These are phyloP conservation scores for Calvatia gigantea DNA, from an alignment of 768 basidiomycete genomes.

Conservation along the genomic window DNA sequence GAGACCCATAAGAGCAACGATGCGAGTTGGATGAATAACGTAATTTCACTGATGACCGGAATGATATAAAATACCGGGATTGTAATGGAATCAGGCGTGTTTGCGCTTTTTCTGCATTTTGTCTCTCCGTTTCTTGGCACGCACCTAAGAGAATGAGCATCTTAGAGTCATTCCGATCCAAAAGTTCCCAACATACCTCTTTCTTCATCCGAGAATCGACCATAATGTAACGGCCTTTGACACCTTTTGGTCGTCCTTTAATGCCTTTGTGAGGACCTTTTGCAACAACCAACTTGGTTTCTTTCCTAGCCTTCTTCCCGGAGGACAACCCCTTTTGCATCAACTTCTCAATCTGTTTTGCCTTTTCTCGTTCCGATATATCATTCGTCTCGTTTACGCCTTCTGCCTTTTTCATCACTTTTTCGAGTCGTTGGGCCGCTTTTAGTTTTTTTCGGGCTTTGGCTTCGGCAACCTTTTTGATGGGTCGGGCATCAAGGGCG, in stretches of 20 bases:
- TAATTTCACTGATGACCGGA: not conserved
- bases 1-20: not conserved
- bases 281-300: constrained; percentile 86
- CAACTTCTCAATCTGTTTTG: constrained; percentile 87
- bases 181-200: constrained; percentile 51
- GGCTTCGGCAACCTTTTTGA: constrained; percentile 98
- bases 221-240: constrained; percentile 94
- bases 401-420: constrained; percentile 94
- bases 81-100: constrained; percentile 11
- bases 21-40: not conserved
- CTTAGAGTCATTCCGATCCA: not conserved
- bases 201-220: constrained; percentile 93
- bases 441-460: constrained; percentile 96
- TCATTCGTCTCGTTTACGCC: constrained; percentile 86
- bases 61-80: not conserved
- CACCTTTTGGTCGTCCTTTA: constrained; percentile 91
- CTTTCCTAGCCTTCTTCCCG: constrained; percentile 64
- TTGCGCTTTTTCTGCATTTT: constrained; percentile 66
- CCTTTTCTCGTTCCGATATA: constrained; percentile 94
- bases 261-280: constrained; percentile 86
- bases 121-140: constrained; percentile 77
- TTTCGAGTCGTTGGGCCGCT: constrained; percentile 80
- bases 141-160: constrained; percentile 44
- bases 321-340: constrained; percentile 78
- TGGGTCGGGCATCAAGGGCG: constrained; percentile 92